Percentiles rank a stretch among this genome's conserved stretches.
Conservation (phyloP, 176 grass and related monocot species). For the Urochloa ruziziensis region DNA sequence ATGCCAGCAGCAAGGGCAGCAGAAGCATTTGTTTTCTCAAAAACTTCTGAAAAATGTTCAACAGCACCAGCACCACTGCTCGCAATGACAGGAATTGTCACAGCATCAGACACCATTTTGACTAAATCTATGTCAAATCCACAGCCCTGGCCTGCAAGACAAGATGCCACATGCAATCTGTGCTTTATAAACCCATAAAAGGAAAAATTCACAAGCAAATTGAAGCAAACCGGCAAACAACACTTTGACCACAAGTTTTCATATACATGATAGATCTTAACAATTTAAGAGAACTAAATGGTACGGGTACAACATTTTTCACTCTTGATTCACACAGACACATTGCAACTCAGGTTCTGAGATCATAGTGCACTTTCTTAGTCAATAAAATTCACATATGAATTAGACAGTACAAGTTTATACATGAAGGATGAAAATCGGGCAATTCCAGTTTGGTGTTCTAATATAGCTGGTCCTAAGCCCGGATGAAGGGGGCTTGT, state of each 20-base stretch:
- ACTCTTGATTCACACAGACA: background rate
- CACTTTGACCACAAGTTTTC: background rate
- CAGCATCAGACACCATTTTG: constrained; percentile 85
- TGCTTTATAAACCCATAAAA: background rate
- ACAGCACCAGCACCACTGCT: constrained; percentile 81
- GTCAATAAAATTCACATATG: background rate
- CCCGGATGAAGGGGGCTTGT: background rate
- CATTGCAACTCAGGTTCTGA: background rate
- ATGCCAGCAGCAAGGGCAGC: constrained; percentile 94
- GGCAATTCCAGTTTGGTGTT: background rate
- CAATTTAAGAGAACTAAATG: background rate
- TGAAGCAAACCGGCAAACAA: background rate
- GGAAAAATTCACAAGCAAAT: background rate
- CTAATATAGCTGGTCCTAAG: background rate
- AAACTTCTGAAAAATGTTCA: constrained; percentile 84
- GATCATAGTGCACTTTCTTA: background rate
- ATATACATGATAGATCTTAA: background rate
- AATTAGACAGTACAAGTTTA: background rate
- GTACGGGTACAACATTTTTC: background rate
- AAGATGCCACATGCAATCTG: constrained; percentile 30
- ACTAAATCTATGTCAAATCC: constrained; percentile 97
- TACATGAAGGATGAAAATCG: background rate
- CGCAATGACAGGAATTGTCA: constrained; percentile 93
- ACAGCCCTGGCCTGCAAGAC: constrained; percentile 74
- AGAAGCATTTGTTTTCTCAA: constrained; percentile 88